Base-by-base conservation (phyloP, 345 rosid species). In the Salix exigua region DNA sequence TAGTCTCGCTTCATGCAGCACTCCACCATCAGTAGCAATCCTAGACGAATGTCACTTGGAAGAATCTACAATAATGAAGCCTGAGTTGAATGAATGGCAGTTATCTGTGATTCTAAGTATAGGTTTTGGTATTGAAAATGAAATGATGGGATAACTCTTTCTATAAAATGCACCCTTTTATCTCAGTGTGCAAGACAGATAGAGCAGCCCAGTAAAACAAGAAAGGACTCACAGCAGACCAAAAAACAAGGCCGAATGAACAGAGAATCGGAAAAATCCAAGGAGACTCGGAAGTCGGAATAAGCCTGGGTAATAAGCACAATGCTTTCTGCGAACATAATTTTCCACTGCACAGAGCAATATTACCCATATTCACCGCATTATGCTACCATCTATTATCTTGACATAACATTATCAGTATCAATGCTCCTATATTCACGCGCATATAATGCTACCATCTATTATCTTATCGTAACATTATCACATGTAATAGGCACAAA, bases 1-100 rank as follows among this genome's bases (percentile, higher is more conserved):
- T 96, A 96, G 84, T 93, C 97, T 68, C 99, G 86, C 87, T 86
- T 85, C 85, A 89, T 88, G 88, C 97, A 96, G 91, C 89, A 83
- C 65, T 91, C 81, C 64, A 96, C 99, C 84, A 96, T 70, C 73
- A 96, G 73, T 85, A 91, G 74, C 78, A 96, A 82, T 31, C 96
- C 99, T 87, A 83, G 97, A 42, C 94, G 89, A 76, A 96, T 96
- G 63, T 96, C 99, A 77, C 81, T 89, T 6, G 92, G 92, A 81
- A 96, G 97, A 77, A 88, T 89, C 98, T 96, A 84, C 40, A 73
- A 53, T 50, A 78, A 77, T 4, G 6, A 25, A 37, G 21, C 8
- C 61, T 26, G n/a, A 64, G 31, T 67, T 38, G 33, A 23, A 65
- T 64, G 37, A 64, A 35, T 10, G 19, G 38, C 6, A 58, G 2